Conservation (phyloP, 2,329 filamentous ascomycete genomes). For the Claviceps pusilla region DNA sequence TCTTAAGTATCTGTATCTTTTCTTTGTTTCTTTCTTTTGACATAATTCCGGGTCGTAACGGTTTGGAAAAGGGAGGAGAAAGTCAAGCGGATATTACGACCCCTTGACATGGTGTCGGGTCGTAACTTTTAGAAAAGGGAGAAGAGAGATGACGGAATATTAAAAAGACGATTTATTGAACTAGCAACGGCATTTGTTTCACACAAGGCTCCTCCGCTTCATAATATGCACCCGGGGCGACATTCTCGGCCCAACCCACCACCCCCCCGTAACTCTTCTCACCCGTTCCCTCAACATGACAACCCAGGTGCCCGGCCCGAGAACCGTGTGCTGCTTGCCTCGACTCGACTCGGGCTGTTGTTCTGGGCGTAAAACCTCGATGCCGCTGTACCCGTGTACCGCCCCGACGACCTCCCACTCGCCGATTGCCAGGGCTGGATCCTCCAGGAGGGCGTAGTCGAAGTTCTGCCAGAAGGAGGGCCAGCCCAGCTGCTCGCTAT, state of each 20-base stretch:
- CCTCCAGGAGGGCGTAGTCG: constrained; percentile 46
- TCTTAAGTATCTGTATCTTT: not conserved
- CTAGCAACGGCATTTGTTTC: too few relatives aligned
- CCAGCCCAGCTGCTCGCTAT: constrained; percentile 25
- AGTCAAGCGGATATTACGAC: too few relatives aligned
- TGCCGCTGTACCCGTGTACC: constrained; percentile 41
- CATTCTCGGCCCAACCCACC: constrained; percentile 52
- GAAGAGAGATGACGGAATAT: too few relatives aligned
- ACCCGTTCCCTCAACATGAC: constrained; percentile 25
- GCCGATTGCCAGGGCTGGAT: constrained; percentile 30
- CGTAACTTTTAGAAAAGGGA: too few relatives aligned
- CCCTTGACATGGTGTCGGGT: too few relatives aligned
- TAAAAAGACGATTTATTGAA: too few relatives aligned
- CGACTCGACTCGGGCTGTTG: constrained; percentile 1
- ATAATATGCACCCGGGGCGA: constrained; percentile 38
- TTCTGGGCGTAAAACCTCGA: constrained; percentile 41
- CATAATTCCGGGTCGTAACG: too few relatives aligned
- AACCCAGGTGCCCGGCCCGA: constrained; percentile 31
- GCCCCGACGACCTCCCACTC: constrained; percentile 42
- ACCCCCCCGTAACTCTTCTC: constrained; percentile 37
- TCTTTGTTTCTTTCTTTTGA: not conserved
- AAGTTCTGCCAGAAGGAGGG: constrained; percentile 47
- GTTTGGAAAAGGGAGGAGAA: too few relatives aligned
- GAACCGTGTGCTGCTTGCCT: constrained; percentile 14
- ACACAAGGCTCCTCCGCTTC: constrained; percentile 14